phyloP scores from a whole-genome alignment of 805 yeast species.

The Alloascoidea hylecoeti region DNA sequence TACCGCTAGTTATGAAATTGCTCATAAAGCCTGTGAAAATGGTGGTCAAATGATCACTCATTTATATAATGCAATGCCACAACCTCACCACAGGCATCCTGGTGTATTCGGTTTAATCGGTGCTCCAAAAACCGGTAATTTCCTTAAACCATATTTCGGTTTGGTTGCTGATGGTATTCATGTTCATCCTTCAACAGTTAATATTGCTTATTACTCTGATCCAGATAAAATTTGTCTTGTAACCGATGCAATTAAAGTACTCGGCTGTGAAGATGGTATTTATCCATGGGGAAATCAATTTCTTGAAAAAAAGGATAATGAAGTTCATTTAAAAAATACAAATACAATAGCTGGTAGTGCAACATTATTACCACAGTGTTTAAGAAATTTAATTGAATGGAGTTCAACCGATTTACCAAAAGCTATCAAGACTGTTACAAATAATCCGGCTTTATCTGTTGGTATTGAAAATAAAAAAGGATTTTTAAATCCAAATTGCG shows the following conservation, averaged over 20 bases:
- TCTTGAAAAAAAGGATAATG: slow-evolving; percentile 32
- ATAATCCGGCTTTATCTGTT: slow-evolving; percentile 36
- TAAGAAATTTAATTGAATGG: slow-evolving; percentile 37
- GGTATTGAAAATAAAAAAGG: slow-evolving; percentile 31
- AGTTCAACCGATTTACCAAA: slow-evolving; percentile 29
- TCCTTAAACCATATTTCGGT: slow-evolving; percentile 31
- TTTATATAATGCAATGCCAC: slow-evolving; percentile 48
- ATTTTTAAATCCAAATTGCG: slow-evolving; percentile 34
- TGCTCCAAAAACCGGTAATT: slow-evolving; percentile 12
- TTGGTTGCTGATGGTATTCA: slow-evolving; percentile 45
- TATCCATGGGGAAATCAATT: slow-evolving; percentile 35
- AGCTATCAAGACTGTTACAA: slow-evolving; percentile 42
- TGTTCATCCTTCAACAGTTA: slow-evolving; percentile 38
- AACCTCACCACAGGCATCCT: slow-evolving; percentile 41
- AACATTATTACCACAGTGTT: slow-evolving; percentile 35
- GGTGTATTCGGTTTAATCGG: slow-evolving; percentile 38
- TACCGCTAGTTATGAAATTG: slow-evolving; percentile 18
- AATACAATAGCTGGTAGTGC: slow-evolving; percentile 49
- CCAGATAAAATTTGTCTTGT: slow-evolving; percentile 41
- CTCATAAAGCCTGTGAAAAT: slow-evolving; percentile 26
- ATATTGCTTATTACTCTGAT: slow-evolving; percentile 32
- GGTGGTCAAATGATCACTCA: slow-evolving; percentile 52
- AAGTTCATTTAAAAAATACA: slow-evolving; percentile 34
- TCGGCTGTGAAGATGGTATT: slow-evolving; percentile 42
- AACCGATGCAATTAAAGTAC: slow-evolving; percentile 44